phyloP scores from a whole-genome alignment of 768 basidiomycete species.

The Sporobolomyces roseus region DNA sequence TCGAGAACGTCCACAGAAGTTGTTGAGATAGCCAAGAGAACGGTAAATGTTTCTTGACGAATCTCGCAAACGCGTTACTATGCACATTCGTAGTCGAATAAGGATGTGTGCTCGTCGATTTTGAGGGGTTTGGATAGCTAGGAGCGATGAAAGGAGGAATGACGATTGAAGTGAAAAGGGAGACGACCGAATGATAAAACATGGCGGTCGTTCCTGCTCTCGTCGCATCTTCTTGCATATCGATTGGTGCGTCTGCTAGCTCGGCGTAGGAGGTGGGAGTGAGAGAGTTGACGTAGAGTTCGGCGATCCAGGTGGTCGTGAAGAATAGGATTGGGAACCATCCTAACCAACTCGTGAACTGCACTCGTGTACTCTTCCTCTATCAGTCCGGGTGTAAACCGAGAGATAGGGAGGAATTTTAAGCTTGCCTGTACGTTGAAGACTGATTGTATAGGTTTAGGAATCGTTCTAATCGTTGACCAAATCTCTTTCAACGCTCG shows the following conservation, averaged over 20 bases:
- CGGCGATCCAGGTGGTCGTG: slow-evolving; percentile 64
- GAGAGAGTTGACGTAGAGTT: slow-evolving; percentile 61
- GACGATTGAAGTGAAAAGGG: slow-evolving; percentile 64
- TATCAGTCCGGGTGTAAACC: too few species aligned
- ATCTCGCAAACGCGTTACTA: neutral
- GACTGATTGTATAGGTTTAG: slow-evolving; percentile 71
- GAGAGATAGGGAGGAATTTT: neutral
- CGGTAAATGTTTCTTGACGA: slow-evolving; percentile 12
- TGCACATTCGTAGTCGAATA: neutral
- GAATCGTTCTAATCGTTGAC: slow-evolving; percentile 65
- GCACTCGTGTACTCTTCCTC: slow-evolving; percentile 53
- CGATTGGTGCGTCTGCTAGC: slow-evolving; percentile 47
- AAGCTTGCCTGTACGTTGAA: slow-evolving; percentile 56
- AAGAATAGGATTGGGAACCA: slow-evolving; percentile 79
- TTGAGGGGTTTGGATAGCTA: slow-evolving; percentile 40
- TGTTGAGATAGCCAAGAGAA: slow-evolving; percentile 57
- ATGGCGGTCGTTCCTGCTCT: slow-evolving; percentile 78
- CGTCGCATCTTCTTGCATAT: slow-evolving; percentile 64
- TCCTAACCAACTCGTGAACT: slow-evolving; percentile 72
- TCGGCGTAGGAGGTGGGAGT: slow-evolving; percentile 47
- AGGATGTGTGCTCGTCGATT: neutral
- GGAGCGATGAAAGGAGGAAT: slow-evolving; percentile 61
- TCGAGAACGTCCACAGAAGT: slow-evolving; percentile 72
- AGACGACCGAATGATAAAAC: slow-evolving; percentile 68
- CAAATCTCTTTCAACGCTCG: slow-evolving; percentile 55